Evolutionary conservation across 2,329 filamentous ascomycete species (phyloP).

Genomic region (Diaporthe citri): DNA sequence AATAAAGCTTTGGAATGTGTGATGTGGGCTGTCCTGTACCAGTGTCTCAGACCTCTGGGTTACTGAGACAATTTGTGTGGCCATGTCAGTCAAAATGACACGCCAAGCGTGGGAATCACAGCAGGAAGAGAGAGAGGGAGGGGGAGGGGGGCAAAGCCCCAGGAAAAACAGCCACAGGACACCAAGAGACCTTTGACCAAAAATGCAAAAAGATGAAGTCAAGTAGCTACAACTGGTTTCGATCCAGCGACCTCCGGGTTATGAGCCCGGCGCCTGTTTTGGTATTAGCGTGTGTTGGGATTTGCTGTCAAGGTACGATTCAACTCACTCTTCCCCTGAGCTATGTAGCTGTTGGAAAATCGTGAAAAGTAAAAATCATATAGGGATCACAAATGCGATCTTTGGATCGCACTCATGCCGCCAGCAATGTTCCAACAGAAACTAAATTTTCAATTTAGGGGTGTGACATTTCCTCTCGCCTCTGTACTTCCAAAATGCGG

Average conservation of each 20-base stretch:
- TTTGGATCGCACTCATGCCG: no score
- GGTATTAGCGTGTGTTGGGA: not conserved
- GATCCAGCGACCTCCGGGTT: conserved; percentile 41
- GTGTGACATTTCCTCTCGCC: no score
- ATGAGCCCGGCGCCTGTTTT: conserved; percentile 38
- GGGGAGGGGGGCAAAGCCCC: not conserved
- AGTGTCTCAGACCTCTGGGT: not conserved
- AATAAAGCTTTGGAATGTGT: not conserved
- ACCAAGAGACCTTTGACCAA: not conserved
- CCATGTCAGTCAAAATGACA: not conserved
- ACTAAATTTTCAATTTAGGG: no score
- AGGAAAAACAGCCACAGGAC: not conserved
- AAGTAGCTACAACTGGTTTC: conserved; percentile 40
- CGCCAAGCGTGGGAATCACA: not conserved
- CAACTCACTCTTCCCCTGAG: conserved; percentile 39
- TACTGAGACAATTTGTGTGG: not conserved
- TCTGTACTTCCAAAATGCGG: no score
- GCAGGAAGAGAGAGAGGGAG: not conserved
- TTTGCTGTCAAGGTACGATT: not conserved
- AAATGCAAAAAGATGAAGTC: not conserved
- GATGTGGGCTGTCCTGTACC: not conserved
- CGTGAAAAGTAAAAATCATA: not conserved
- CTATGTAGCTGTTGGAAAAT: conserved; percentile 34
- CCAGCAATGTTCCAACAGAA: no score
- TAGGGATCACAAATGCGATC: no score